A percentile compares a stretch with the other conserved stretches of the same genome.
These are phyloP conservation scores for Penicillium sp. DNA, from an alignment of 2,329 filamentous ascomycete species.

Conservation along the genomic window DNA sequence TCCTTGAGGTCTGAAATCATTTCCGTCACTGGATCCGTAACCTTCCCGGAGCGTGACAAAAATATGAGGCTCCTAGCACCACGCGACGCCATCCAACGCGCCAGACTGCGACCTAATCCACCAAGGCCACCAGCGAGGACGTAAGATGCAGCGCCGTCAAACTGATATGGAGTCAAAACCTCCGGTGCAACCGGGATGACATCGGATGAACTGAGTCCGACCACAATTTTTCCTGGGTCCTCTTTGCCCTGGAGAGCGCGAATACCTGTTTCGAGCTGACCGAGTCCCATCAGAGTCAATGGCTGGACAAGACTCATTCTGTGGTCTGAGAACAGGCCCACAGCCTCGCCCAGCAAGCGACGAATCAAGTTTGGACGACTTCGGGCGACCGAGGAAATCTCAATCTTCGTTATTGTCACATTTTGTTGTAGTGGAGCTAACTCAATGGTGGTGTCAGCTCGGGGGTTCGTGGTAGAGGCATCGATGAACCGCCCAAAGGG, in stretches of 20 bases:
- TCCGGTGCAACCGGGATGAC: constrained; percentile 7
- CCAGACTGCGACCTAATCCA: constrained; percentile 22
- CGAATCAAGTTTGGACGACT: constrained; percentile 5
- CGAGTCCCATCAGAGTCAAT: constrained; percentile 8
- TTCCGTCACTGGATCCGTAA: constrained; percentile 6
- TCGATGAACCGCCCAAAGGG: constrained; percentile 22
- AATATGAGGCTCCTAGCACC: constrained; percentile 22
- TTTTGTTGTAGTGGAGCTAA: constrained; percentile 4
- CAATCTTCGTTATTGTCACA: constrained; percentile 12
- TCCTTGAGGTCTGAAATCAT: constrained; percentile 12
- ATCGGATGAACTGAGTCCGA: constrained; percentile 7
- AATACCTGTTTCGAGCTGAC: constrained; percentile 9
- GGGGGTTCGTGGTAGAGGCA: background rate
- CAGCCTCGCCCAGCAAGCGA: constrained; percentile 2
- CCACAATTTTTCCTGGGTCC: constrained; percentile 10
- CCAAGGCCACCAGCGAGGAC: constrained; percentile 26
- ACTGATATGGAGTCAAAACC: constrained; percentile 8
- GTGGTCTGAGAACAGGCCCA: constrained; percentile 8
- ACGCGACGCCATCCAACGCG: constrained; percentile 22
- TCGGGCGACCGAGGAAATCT: constrained; percentile 12
- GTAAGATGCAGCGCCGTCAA: constrained; percentile 17
- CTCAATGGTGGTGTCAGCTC: constrained; percentile 6
- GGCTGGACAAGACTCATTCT: constrained; percentile 5
- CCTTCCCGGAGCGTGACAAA: constrained; percentile 16
- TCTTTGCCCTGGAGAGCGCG: background rate